phyloP scores from a whole-genome alignment of 805 yeast genomes.

The Yarrowia sp. region DNA sequence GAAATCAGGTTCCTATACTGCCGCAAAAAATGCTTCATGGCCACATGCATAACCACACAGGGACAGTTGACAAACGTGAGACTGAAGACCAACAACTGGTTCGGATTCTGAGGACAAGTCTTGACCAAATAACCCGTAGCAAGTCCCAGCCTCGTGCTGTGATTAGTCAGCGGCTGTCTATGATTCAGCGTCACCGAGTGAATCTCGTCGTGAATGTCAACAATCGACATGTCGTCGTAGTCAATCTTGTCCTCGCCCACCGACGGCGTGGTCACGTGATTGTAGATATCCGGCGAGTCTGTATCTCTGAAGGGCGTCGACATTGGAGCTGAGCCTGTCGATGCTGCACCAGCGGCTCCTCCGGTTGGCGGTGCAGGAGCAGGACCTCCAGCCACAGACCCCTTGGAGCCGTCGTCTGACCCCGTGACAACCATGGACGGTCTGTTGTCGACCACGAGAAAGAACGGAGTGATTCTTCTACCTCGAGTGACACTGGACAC shows the following conservation, averaged over 20 bases:
- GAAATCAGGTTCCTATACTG: constrained; percentile 52
- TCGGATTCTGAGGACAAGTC: constrained; percentile 39
- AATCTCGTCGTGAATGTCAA: constrained; percentile 48
- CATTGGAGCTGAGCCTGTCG: constrained; percentile 20
- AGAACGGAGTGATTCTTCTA: constrained; percentile 20
- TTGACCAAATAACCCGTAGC: constrained; percentile 44
- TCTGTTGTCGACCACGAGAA: constrained; percentile 15
- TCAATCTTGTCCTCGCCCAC: constrained; percentile 39
- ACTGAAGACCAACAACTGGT: constrained; percentile 35
- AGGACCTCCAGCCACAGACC: constrained; percentile 2
- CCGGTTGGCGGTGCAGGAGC: constrained; percentile 7
- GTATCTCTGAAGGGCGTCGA: constrained; percentile 38
- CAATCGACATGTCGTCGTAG: constrained; percentile 44
- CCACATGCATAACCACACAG: constrained; percentile 44
- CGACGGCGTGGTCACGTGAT: constrained; percentile 29
- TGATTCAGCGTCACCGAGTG: constrained; percentile 46
- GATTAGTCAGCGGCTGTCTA: constrained; percentile 38
- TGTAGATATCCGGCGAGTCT: constrained; percentile 48
- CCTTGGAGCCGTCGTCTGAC: constrained; percentile 2
- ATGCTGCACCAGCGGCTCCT: constrained; percentile 6
- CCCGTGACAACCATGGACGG: constrained; percentile 22
- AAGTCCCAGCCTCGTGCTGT: constrained; percentile 37
- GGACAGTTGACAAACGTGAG: constrained; percentile 43
- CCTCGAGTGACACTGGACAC: constrained; percentile 36
- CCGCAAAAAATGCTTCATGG: constrained; percentile 48